phyloP scores from a whole-genome alignment of 2,329 filamentous ascomycete species.

The Paecilomyces niveus region DNA sequence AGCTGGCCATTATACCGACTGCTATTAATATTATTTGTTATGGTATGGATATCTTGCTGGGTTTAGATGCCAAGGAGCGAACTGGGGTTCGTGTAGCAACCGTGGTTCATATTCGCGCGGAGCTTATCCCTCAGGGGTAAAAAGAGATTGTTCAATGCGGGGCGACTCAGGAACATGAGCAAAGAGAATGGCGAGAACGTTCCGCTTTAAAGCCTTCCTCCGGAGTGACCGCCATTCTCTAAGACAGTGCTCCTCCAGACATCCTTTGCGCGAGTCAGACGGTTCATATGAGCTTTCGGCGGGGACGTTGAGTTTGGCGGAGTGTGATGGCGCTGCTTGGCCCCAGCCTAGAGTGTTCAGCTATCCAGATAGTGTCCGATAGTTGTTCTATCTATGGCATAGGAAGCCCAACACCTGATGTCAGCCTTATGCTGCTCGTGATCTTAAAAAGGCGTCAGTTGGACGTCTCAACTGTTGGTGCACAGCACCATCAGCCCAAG shows the following conservation, averaged over 20 bases:
- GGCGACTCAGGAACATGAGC: neutral
- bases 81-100: neutral
- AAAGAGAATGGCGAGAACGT: neutral
- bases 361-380: neutral
- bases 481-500: conserved; percentile 1
- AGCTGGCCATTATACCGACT: neutral
- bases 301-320: neutral
- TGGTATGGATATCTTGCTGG: neutral
- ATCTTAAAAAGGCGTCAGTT: conserved; percentile 1
- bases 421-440: conserved; percentile 4
- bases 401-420: neutral
- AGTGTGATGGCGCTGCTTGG: neutral
- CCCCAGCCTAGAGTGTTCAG: neutral
- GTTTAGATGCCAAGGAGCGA: neutral
- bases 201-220: neutral
- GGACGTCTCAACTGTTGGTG: neutral
- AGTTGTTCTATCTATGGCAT: neutral
- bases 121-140: neutral
- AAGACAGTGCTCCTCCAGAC: conserved; percentile 1
- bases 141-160: neutral
- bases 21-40: neutral
- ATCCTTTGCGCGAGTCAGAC: conserved; percentile 16
- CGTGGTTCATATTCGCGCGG: neutral
- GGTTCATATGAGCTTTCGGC: conserved; percentile 2
- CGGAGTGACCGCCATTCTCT: neutral